Evolutionary conservation across 139 green algal species (phyloP), one percentile per base, ranked within the genome.

Genomic region (Ostreobium quekettii): DNA sequence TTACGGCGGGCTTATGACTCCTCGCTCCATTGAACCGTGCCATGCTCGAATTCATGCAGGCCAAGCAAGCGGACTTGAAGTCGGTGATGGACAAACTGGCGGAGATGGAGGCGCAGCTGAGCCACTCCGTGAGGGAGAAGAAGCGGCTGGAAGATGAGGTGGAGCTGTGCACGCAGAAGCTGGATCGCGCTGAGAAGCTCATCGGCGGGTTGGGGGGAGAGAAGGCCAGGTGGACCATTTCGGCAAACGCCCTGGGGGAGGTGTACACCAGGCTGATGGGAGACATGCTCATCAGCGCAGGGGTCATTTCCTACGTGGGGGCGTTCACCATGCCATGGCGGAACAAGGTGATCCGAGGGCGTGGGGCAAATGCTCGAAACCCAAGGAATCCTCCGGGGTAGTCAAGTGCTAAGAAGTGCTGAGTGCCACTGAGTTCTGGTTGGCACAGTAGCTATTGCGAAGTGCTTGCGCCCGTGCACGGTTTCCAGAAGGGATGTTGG

Each of bases 41-140:
- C n/a, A n/a, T 66, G n/a, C n/a, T n/a, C n/a, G n/a, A n/a, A n/a
- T n/a, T n/a, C n/a, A n/a, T 63, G n/a, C 28, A 48, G 19, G 62
- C 7, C 28, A 92, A 90, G 80, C 86, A 90, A 66, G 80, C 70
- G 24, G 80, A 87, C 71, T 76, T 92, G 39, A 65, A 76, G 61
- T 69, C 74, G 56, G 33, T 92, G n/a, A 49, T 86, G 67, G 74
- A 73, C 47, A 75, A 82, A 62, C 82, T 92, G 37, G 78, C 63
- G 2, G 74, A 47, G 24, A 64, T 90, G 15, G 80, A 92, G 68
- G 53, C 26, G 28, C 60, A 83, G 57, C 80, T 92, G 47, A 63
- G 29, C 37, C 69, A 77, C 47, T 77, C 73, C 49, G 72, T 78
- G 48, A 59, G 28, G 26, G 79, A 83, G 59, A 89, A 87, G 71